Evolutionary conservation across 176 grass and related monocot species (phyloP), one percentile per base, ranked within the genome.

Genomic region (Avena atlantica): DNA sequence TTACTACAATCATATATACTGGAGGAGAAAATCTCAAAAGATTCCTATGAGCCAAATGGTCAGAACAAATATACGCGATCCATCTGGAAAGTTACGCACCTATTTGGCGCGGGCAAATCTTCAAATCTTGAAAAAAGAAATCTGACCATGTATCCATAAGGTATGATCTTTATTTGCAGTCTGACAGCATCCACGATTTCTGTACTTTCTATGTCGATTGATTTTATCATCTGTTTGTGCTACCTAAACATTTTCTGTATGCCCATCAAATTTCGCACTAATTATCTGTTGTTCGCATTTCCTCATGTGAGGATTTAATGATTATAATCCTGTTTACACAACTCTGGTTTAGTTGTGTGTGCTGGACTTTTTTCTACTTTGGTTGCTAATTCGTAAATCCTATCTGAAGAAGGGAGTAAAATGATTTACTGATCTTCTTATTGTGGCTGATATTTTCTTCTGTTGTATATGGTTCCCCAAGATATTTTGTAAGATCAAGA

Each of bases 401-500:
- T 20, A n/a, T 70, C 61, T 84, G 45, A 57, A 79, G 13, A 82
- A 56, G 52, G 14, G 10, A 63, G 58, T 57, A 62, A 8, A 8
- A 72, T 44, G 34, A 57, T 63, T 48, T 12, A 10, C 40, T 71
- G 9, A 19, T 64, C 63, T 50, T 71, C 83, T 87, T 79, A 21
- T 17, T n/a, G 13, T 13, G 20, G 68, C 40, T 87, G n/a, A 79
- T 74, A 67, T 63, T 87, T 47, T 87, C 51, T 51, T 81, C 37
- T 82, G 45, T 24, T 86, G 64, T 76, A 47, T 23, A 82, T 79
- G 82, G 19, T 65, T 86, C 25, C 81, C 53, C 77, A 85, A 92
- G 93, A 85, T 89, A 93, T 89, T 78, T 89, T 91, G 88, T 95
- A 57, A 90, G 92, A 84, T 91, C 82, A 89, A 92, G 96, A 72